Percentiles rank a stretch among this genome's conserved stretches.
Conservation (phyloP, 1,284 basidiomycete genomes). For the Apiotrichum akiyoshidainum region DNA sequence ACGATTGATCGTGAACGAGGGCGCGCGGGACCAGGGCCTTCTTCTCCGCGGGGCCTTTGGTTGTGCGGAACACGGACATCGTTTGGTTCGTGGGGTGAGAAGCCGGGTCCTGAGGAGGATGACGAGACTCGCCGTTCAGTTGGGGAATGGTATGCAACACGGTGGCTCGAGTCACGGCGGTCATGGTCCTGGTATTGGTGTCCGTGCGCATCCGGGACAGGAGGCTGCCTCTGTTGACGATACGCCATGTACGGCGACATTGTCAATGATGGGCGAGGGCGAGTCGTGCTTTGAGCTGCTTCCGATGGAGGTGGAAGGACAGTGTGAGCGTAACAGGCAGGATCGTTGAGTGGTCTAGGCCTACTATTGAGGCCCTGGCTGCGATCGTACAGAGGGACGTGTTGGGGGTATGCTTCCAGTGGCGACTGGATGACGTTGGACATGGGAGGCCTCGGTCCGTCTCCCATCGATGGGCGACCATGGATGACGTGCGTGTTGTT, state of each 20-base stretch:
- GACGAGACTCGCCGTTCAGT: not conserved
- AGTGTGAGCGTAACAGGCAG: not conserved
- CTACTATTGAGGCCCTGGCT: not conserved
- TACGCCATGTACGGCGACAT: not conserved
- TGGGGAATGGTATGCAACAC: not conserved
- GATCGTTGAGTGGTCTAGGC: not conserved
- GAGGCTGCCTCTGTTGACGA: not conserved
- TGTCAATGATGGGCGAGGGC: not conserved
- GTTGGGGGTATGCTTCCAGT: not conserved
- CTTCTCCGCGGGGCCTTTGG: not conserved
- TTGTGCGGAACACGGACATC: not conserved
- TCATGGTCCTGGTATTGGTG: not conserved
- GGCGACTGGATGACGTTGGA: not conserved
- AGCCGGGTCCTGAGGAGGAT: not conserved
- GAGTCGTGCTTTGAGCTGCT: not conserved
- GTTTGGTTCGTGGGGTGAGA: not conserved
- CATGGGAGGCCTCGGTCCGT: not conserved
- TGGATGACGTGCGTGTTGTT: not conserved
- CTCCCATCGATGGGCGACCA: not conserved
- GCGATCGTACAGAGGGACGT: not conserved
- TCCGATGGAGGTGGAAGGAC: not conserved
- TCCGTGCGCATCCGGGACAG: not conserved
- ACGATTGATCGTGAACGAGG: not conserved
- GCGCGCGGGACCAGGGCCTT: not conserved
- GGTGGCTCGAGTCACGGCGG: not conserved